Base-by-base conservation (phyloP, 352 stramenopile genomes). In the Globisporangium barbulae region DNA sequence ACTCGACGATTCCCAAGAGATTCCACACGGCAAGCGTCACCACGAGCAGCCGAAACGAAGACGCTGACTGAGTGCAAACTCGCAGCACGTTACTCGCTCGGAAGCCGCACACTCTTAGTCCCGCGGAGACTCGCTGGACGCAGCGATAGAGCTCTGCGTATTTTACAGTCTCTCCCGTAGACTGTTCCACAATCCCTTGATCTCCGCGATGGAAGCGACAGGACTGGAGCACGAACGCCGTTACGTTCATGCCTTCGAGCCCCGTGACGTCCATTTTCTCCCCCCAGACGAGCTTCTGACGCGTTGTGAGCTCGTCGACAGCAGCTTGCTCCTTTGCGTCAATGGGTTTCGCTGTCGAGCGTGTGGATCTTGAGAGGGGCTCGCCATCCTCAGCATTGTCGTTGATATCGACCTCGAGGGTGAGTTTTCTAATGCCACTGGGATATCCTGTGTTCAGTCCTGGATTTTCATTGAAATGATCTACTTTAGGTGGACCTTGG, bases 21-120 rank as follows among this genome's bases (percentile, higher is more conserved):
- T 60, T 69, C 63, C 63, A 69, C 13, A 54, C 58, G 15, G 63
- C 35, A 5, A 69, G 13, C 6, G 45, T 53, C 47, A 69, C 42
- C 35, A 65, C 57, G 7, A 69, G 56, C 30, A 60, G 19, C 31
- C 9, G 30, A 19, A 39, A 8, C 4, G 28, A 56, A 13, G 39
- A 35, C 21, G 31, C 22, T 2, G 63, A 42, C 9, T 55, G 28
- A 6, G n/a, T 31, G 17, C 48, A 28, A 15, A 69, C 33, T 17
- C 60, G 39, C 57, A 61, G 7, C 10, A n/a, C 45, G 19, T 25
- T 42, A 9, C 53, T 41, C 4, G 15, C 17, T 30, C 21, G 62
- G 28, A 68, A 63, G 12, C 62, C 44, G 2, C 22, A 35, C 22
- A 22, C 39, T 7, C n/a, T 28, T 15, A 68, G 30, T 13, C 53